A percentile compares a stretch with the other conserved stretches of the same genome.
These are phyloP conservation scores for Solanum verrucosum DNA, from an alignment of 257 asterid species.

Conservation along the genomic window DNA sequence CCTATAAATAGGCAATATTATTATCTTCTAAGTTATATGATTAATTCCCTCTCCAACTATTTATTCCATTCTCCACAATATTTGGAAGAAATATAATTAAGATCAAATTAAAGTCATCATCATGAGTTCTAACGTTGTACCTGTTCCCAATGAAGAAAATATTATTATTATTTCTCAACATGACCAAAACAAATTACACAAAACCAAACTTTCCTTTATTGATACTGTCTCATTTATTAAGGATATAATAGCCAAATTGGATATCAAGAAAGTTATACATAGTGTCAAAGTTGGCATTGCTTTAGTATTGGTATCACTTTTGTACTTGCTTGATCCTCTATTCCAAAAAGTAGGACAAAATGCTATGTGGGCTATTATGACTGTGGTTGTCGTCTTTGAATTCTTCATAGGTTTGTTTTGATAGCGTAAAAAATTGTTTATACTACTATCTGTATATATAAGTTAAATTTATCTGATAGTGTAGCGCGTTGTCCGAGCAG, in stretches of 20 bases:
- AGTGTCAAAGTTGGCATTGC: slow-evolving; percentile 66
- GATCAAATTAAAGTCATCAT: not conserved
- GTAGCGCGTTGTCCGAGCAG: slow-evolving; percentile 11
- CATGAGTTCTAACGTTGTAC: slow-evolving; percentile 10
- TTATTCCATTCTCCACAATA: not conserved
- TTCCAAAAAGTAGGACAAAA: slow-evolving; percentile 66
- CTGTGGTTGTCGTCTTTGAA: slow-evolving; percentile 85
- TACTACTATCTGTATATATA: not conserved
- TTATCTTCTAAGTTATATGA: not conserved
- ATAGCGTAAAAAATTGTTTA: not conserved
- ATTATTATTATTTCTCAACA: not conserved
- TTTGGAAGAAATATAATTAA: not conserved
- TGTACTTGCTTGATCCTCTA: slow-evolving; percentile 51
- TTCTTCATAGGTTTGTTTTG: slow-evolving; percentile 49
- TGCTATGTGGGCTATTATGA: slow-evolving; percentile 98
- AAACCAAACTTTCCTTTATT: not conserved
- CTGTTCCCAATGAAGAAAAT: slow-evolving; percentile 13
- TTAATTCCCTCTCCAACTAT: not conserved
- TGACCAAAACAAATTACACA: not conserved
- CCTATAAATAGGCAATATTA: not conserved
- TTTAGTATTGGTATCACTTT: slow-evolving; percentile 63
- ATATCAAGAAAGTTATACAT: slow-evolving; percentile 34
- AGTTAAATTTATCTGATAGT: not conserved
- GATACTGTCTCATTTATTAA: slow-evolving; percentile 1
- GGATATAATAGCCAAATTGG: slow-evolving; percentile 12